Evolutionary conservation across 768 basidiomycete species (phyloP).

Genomic region (Tubosaeta brunneosetosa): DNA sequence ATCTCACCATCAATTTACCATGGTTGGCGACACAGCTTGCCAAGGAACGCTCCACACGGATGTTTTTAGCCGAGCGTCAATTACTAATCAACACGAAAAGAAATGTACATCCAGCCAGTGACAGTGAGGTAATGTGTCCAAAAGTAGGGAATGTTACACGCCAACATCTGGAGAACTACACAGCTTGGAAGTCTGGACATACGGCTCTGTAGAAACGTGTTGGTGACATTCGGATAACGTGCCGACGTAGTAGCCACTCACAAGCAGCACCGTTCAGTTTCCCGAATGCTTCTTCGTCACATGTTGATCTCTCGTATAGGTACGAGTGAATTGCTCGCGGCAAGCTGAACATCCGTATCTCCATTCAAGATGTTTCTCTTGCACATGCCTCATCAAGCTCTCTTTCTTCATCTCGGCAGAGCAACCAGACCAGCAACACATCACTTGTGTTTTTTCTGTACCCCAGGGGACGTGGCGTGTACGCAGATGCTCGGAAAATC

Average conservation of each 20-base stretch:
- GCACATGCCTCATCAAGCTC: constrained; percentile 25
- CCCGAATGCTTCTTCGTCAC: constrained; percentile 4
- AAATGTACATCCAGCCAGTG: constrained; percentile 10
- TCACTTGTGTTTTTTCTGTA: constrained; percentile 4
- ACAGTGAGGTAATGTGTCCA: not conserved
- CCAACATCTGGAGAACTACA: not conserved
- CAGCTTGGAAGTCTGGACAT: not conserved
- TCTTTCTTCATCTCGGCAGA: constrained; percentile 21
- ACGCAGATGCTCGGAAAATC: constrained; percentile 22
- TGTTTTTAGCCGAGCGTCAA: not conserved
- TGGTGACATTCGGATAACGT: not conserved
- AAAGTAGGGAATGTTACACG: not conserved
- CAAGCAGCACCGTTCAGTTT: not conserved
- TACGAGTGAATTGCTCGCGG: constrained; percentile 22
- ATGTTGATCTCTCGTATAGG: constrained; percentile 19
- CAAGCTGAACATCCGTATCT: constrained; percentile 18
- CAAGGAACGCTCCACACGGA: constrained; percentile 12
- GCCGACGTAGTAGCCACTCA: not conserved
- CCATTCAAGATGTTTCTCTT: constrained; percentile 21
- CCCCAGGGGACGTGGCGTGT: constrained; percentile 16
- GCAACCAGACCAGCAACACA: constrained; percentile 21
- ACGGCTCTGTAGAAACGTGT: not conserved
- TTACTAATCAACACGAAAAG: constrained; percentile 1
- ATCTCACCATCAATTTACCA: not conserved
- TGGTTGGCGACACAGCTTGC: constrained; percentile 16